phyloP scores from a whole-genome alignment of 441 rosid species.

The Lagerstroemia fauriei region DNA sequence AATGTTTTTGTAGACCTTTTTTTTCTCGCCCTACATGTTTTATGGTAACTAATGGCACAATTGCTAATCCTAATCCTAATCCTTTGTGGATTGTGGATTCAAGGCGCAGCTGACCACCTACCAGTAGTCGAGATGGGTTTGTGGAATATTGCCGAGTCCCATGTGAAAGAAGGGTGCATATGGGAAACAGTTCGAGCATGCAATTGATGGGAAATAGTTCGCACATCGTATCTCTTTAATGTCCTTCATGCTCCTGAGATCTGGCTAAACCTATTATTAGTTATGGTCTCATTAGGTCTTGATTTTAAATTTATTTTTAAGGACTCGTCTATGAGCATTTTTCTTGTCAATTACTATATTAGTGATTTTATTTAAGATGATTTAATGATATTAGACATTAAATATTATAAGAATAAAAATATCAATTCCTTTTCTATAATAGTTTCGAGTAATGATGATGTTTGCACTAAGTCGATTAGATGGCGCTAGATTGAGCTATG shows the following conservation, averaged over 20 bases:
- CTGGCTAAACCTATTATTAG: not conserved
- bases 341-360: not conserved
- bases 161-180: too few species aligned
- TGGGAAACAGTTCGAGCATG: too few species aligned
- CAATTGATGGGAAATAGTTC: not conserved
- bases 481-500: not conserved
- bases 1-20: too few species aligned
- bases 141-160: not conserved
- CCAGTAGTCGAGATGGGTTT: not conserved
- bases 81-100: slow-evolving; percentile 19
- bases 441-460: not conserved
- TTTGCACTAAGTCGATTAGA: not conserved
- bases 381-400: not conserved
- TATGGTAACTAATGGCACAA: not conserved
- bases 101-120: slow-evolving; percentile 14
- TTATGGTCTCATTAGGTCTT: not conserved
- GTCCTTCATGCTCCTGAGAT: slow-evolving; percentile 5
- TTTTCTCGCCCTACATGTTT: too few species aligned
- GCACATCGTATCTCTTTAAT: not conserved
- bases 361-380: not conserved
- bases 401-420: not conserved
- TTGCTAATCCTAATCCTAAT: not conserved
- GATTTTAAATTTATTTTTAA: not conserved
- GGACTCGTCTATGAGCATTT: not conserved
- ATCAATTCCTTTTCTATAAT: not conserved